Base-by-base conservation (phyloP, 2,329 filamentous ascomycete species). In the Aspergillus fischeri region DNA sequence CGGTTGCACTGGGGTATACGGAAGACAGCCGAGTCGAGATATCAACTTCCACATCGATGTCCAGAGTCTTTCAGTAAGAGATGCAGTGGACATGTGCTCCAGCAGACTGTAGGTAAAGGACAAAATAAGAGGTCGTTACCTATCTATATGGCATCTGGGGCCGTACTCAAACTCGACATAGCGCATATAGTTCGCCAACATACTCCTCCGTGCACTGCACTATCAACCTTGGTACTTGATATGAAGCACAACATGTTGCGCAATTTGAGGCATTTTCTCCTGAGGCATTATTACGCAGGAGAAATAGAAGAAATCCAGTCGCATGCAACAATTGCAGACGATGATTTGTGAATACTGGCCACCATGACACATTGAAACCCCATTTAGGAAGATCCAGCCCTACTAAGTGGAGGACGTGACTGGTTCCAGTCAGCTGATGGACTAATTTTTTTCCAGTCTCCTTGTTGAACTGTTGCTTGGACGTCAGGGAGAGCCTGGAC, bases 321-420 rank as follows among this genome's bases (percentile, higher is more conserved):
- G 48, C 49, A 52, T 55, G 53, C 51, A 42, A 54, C 49, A 44
- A 50, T 51, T 35, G 56, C 45, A 54, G 60, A 57, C 57, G 56
- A 60, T 62, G 63, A 65, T 65, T 63, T 65, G 63, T 60, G 60
- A 55, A 42, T 54, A 58, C 53, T 60, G 59, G 60, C 63, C 59
- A 65, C 61, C 60, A 64, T 65, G 63, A 65, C 63, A 65, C 61
- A 65, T 58, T 49, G 57, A 65, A 65, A 60, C 53, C 60, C 54
- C 51, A 52, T 54, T 58, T 52, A 32, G 35, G 62, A 60, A 56
- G 42, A 32, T 54, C 57, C 61, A 60, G 60, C 57, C 60, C 55
- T 63, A 63, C 60, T 62, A 65, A 65, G 62, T 64, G 63, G 62
- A 61, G 60, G 41, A 60, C 57, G 48, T 52, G 59, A 59, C 54